Conservation (phyloP, 2,329 filamentous ascomycete species). For the Diaporthe aspalathi region DNA sequence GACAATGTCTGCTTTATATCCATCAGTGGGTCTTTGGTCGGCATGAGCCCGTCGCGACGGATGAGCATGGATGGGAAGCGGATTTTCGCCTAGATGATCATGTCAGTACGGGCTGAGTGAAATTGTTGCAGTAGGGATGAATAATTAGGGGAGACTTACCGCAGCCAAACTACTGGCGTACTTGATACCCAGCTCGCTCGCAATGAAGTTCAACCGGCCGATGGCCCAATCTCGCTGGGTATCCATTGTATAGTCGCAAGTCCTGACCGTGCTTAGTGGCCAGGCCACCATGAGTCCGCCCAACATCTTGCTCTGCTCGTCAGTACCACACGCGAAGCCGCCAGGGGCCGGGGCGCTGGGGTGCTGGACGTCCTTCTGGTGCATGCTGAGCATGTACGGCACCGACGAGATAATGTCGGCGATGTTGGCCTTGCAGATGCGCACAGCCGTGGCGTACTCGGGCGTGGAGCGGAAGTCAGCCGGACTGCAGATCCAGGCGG, state of each 20-base stretch:
- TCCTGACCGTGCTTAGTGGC: conserved; percentile 65
- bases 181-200: conserved; percentile 65
- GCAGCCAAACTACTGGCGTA: conserved; percentile 67
- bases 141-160: conserved; percentile 48
- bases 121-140: not conserved
- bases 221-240: conserved; percentile 66
- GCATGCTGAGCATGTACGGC: conserved; percentile 71
- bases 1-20: conserved; percentile 42
- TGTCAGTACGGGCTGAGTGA: not conserved
- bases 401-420: conserved; percentile 69
- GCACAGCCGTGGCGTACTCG: conserved; percentile 67
- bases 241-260: conserved; percentile 70
- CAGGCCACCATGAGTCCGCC: conserved; percentile 70
- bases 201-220: conserved; percentile 66
- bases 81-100: conserved; percentile 59
- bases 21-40: conserved; percentile 40
- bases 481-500: conserved; percentile 69
- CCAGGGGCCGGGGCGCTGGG: conserved; percentile 45
- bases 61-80: conserved; percentile 73
- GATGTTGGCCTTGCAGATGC: conserved; percentile 63
- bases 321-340: conserved; percentile 61
- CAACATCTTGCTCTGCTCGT: conserved; percentile 63
- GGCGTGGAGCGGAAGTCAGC: conserved; percentile 72
- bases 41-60: conserved; percentile 62
- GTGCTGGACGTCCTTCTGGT: conserved; percentile 42